Evolutionary conservation across 257 asterid genomes (phyloP), one percentile per base, ranked within the genome.

Genomic region (Solanum neorickii): DNA sequence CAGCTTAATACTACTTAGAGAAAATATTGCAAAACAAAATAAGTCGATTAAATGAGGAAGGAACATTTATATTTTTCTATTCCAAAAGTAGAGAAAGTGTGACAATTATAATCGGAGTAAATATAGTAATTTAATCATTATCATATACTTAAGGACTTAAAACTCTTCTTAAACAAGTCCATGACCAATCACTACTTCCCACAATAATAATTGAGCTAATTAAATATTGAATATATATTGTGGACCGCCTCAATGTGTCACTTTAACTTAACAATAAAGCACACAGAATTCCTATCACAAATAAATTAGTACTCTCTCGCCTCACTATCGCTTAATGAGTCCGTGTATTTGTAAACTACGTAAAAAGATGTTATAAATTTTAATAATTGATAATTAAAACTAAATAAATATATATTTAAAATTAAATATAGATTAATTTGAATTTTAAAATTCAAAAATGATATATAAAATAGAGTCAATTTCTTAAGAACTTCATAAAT

Each of bases 171-270:
- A 52, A 70, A 41, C 23, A 41, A 59, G 66, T 5, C 12, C 42
- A 9, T 37, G 60, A n/a, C 66, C 70, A 27, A n/a, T 25, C 60
- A 47, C 25, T 33, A 62, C 27, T 73, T 29, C 44, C 7, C 20
- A 70, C 49, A 60, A 69, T 90, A 91, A 88, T 92, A 88, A 92
- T 91, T 89, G 89, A 73, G 89, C 69, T 52, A 49, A 47, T 84
- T 18, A 89, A 87, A 18, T 47, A 83, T 82, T 66, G 66, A 15
- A 41, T 65, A 5, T 33, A 84, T 37, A 62, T 62, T 62, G 21
- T 46, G 92, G 90, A 75, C 89, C 91, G 70, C 69, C 46, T 82
- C 85, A 83, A 74, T 21, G 29, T 78, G 89, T 91, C 86, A 88
- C 89, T 87, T 91, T 92, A 86, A 18, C 35, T 31, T 78, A 88